Evolutionary conservation across 192 early-diverging fungal species (phyloP), one percentile per base, ranked within the genome.

Genomic region (Mortierella antarctica): DNA sequence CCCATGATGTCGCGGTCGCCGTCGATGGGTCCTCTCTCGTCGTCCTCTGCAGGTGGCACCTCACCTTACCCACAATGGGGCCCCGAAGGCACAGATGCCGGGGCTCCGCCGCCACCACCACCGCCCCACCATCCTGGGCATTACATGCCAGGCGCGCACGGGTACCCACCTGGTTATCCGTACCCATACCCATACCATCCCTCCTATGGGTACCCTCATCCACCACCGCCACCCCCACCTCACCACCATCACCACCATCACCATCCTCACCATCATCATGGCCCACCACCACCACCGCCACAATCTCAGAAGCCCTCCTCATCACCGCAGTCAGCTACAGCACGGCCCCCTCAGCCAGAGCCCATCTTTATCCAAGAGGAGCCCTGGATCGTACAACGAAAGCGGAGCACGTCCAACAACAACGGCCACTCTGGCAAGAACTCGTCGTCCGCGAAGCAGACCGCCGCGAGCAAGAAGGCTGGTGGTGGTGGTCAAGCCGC

Each of bases 331-430:
- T 11, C 13, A 31, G 40, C 39, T 13, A 40, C 55, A 48, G 45
- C 53, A 8, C 40, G 47, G 40, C 47, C 67, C 21, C 31, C 14
- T 0, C 74, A 63, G 39, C 76, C 76, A 3, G 76, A 79, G 68
- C 76, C 76, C 12, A 79, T 79, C 63, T 79, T 79, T 67, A 79
- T 79, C 51, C 76, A 79, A 53, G 76, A 79, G 23, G 76, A 79
- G 40, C 76, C 76, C 9, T 79, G 76, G 76, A 60, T 56, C 40
- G 76, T 79, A 13, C 76, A 79, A 42, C 55, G 76, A 6, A 79
- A 79, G 57, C 68, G 69, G 13, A 71, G 64, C 53, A 67, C 76
- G 0, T 71, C 69, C 1, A 31, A 31, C 31, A 31, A 31, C 31
- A 31, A 31, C 31, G 45, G 6, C 15, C 31, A 42, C 6, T 13